Evolutionary conservation across 2,329 filamentous ascomycete genomes (phyloP).

Genomic region (Diplodia scrobiculata): DNA sequence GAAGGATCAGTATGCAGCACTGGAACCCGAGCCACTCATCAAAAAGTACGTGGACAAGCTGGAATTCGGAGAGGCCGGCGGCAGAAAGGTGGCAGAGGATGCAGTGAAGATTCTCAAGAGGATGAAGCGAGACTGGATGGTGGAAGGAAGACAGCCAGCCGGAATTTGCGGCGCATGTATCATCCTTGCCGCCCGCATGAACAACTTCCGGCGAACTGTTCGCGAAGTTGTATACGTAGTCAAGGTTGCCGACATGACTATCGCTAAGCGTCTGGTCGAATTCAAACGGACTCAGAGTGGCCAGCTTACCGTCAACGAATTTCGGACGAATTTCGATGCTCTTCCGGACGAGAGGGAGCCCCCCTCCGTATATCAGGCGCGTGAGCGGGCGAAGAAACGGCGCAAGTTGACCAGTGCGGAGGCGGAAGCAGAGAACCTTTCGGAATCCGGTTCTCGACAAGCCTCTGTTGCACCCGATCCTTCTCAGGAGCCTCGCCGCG

Average conservation of each 20-base stretch:
- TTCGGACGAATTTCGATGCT: slow-evolving; percentile 67
- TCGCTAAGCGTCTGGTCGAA: slow-evolving; percentile 86
- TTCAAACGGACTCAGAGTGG: slow-evolving; percentile 87
- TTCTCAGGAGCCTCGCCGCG: slow-evolving; percentile 36
- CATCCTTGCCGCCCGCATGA: slow-evolving; percentile 93
- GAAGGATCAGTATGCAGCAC: slow-evolving; percentile 56
- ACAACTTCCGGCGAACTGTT: slow-evolving; percentile 91
- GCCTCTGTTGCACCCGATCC: slow-evolving; percentile 14
- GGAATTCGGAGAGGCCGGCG: slow-evolving; percentile 80
- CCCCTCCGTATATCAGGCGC: slow-evolving; percentile 74
- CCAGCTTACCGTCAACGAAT: slow-evolving; percentile 83
- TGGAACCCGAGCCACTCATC: slow-evolving; percentile 84
- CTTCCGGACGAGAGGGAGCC: slow-evolving; percentile 68
- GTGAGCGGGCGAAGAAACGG: slow-evolving; percentile 50
- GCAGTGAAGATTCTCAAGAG: slow-evolving; percentile 84
- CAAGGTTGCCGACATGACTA: slow-evolving; percentile 91
- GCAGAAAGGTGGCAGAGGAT: slow-evolving; percentile 78
- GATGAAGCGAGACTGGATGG: slow-evolving; percentile 98
- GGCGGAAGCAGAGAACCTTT: slow-evolving; percentile 30
- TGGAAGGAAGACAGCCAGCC: slow-evolving; percentile 86
- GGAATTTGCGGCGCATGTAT: slow-evolving; percentile 93
- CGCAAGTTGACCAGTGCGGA: slow-evolving; percentile 36
- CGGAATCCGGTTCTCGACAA: slow-evolving; percentile 15
- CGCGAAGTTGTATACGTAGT: slow-evolving; percentile 97
- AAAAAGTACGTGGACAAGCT: slow-evolving; percentile 87